Conservation (phyloP, 192 early-diverging fungal species). For the Linnemannia hyalina region DNA sequence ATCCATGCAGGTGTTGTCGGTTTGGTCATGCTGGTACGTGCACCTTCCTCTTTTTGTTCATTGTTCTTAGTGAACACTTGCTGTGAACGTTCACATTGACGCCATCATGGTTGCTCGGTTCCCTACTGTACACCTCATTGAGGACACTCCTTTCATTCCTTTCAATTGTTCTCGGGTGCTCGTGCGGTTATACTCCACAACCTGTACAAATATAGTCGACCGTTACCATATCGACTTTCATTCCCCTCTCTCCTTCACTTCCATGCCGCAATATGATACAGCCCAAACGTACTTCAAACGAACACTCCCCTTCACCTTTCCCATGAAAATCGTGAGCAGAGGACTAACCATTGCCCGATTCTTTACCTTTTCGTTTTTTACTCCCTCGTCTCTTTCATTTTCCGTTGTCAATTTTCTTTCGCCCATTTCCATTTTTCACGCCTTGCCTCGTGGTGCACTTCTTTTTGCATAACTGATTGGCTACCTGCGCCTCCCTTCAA, state of each 20-base stretch:
- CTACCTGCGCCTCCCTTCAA: neutral
- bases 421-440: neutral
- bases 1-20: constrained; percentile 35
- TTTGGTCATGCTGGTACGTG: constrained; percentile 52
- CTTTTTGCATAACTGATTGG: neutral
- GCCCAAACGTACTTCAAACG: neutral
- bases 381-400: neutral
- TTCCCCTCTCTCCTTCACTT: neutral
- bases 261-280: neutral
- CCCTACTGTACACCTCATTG: neutral
- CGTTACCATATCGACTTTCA: constrained; percentile 15
- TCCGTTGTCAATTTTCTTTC: neutral
- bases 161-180: neutral
- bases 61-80: neutral
- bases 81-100: neutral
- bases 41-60: neutral
- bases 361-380: neutral
- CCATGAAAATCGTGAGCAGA: neutral
- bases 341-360: neutral
- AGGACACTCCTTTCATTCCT: neutral
- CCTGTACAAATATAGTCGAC: neutral
- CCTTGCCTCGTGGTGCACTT: neutral
- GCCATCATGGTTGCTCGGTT: neutral
- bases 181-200: neutral
- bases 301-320: no score